These are phyloP conservation scores for Didymella lethalis DNA, from an alignment of 2,329 filamentous ascomycete species.

Conservation along the genomic window DNA sequence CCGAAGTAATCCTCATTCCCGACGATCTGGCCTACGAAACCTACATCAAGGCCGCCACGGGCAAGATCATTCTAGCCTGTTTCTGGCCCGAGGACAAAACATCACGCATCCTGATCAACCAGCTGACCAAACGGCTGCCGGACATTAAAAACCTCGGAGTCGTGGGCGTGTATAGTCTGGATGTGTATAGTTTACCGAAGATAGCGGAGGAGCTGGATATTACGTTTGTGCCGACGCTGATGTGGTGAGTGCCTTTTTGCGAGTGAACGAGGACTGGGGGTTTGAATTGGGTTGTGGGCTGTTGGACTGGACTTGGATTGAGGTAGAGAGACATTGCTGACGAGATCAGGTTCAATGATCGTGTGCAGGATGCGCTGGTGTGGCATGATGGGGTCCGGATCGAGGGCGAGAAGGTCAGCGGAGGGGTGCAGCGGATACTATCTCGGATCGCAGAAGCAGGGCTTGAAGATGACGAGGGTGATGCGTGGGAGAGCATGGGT, in stretches of 20 bases:
- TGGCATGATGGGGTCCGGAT: conserved; percentile 38
- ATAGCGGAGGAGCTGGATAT: conserved; percentile 32
- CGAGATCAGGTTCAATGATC: conserved; percentile 26
- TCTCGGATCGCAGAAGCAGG: conserved; percentile 35
- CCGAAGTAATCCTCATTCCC: conserved; percentile 19
- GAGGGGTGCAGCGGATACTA: conserved; percentile 35
- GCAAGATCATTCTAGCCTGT: conserved; percentile 32
- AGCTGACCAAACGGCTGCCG: conserved; percentile 29
- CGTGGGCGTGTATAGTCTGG: conserved; percentile 33
- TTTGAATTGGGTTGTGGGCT: no score
- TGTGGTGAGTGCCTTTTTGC: conserved; percentile 26
- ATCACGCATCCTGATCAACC: conserved; percentile 24
- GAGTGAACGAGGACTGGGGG: no score
- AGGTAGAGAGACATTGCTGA: not conserved
- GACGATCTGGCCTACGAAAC: conserved; percentile 29
- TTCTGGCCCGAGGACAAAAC: conserved; percentile 36
- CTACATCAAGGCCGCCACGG: conserved; percentile 28
- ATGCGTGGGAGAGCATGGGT: conserved; percentile 22
- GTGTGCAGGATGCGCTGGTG: conserved; percentile 32
- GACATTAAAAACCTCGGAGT: conserved; percentile 23
- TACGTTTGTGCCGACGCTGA: conserved; percentile 35
- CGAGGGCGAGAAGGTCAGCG: conserved; percentile 34
- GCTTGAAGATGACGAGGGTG: conserved; percentile 34
- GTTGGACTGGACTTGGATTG: no score
- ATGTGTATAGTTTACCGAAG: conserved; percentile 35